phyloP scores from a whole-genome alignment of 805 yeast genomes.

The Candida maris region DNA sequence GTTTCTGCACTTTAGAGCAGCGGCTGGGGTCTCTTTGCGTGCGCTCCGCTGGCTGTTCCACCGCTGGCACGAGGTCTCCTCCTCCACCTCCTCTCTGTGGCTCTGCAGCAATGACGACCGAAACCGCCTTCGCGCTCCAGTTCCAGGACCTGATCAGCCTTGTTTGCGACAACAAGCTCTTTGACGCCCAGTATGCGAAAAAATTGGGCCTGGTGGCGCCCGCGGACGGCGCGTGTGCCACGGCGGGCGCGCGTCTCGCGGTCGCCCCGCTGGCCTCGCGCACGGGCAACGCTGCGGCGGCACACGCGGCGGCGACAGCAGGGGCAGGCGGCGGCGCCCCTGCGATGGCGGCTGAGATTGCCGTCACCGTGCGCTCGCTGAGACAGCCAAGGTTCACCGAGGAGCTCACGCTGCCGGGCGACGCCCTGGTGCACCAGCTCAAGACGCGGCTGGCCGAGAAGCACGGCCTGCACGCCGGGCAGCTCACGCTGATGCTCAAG shows the following conservation, averaged over 20 bases:
- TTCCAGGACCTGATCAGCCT: constrained; percentile 47
- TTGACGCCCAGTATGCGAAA: constrained; percentile 11
- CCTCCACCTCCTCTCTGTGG: not conserved
- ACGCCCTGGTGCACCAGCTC: constrained; percentile 31
- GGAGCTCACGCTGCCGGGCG: constrained; percentile 17
- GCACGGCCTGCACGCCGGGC: constrained; percentile 26
- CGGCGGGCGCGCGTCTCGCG: not conserved
- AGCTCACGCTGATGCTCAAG: constrained; percentile 46
- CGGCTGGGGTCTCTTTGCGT: too few species aligned
- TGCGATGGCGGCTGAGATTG: constrained; percentile 7
- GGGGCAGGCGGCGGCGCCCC: not conserved
- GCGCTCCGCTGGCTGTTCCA: too few species aligned
- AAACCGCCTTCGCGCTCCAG: constrained; percentile 45
- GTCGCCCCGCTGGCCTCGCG: constrained; percentile 31
- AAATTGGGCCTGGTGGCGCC: constrained; percentile 7
- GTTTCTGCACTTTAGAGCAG: too few species aligned
- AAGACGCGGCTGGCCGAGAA: constrained; percentile 35
- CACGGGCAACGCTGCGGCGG: constrained; percentile 14
- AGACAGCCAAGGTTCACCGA: constrained; percentile 64
- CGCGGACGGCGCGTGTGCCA: not conserved
- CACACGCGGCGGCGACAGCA: not conserved
- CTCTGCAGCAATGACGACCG: constrained; percentile 26
- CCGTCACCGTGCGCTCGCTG: constrained; percentile 55
- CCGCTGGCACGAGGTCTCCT: too few species aligned
- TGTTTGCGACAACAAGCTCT: constrained; percentile 31